phyloP scores from a whole-genome alignment of 805 yeast genomes.

The Cephaloascus fragrans region DNA sequence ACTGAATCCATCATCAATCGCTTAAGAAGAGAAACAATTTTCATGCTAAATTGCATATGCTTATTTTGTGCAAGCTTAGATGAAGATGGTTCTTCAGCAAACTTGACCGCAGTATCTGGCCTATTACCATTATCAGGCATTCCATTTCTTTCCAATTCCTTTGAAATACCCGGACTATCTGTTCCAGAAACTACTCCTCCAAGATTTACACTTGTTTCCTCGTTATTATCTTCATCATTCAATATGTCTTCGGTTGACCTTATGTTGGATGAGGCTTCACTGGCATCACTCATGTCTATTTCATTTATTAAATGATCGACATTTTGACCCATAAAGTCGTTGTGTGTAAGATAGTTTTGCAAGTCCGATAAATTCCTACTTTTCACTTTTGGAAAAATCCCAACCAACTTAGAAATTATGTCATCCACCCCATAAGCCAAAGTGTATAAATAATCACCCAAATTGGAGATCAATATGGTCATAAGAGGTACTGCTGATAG shows the following conservation, averaged over 20 bases:
- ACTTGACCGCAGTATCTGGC: background rate
- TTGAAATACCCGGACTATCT: too few relatives aligned
- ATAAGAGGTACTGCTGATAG: slow-evolving; percentile 76
- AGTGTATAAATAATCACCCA: slow-evolving; percentile 51
- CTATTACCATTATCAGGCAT: too few relatives aligned
- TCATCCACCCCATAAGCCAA: background rate
- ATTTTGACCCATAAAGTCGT: background rate
- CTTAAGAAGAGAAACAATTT: slow-evolving; percentile 18
- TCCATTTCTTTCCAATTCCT: too few relatives aligned
- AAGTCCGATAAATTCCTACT: background rate
- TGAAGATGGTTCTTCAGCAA: background rate
- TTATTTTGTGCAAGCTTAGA: background rate
- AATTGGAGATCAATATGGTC: slow-evolving; percentile 68
- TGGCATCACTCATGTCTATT: too few relatives aligned
- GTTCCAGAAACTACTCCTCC: background rate
- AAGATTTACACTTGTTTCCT: background rate
- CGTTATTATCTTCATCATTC: background rate
- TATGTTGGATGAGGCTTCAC: background rate
- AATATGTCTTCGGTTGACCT: background rate
- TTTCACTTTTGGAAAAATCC: background rate
- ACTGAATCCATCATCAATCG: slow-evolving; percentile 19
- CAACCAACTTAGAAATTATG: background rate
- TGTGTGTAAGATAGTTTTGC: background rate
- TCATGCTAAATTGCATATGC: slow-evolving; percentile 10
- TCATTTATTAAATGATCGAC: too few relatives aligned